These are phyloP conservation scores for Trichophyton simii DNA, from an alignment of 2,329 filamentous ascomycete species.

Conservation along the genomic window DNA sequence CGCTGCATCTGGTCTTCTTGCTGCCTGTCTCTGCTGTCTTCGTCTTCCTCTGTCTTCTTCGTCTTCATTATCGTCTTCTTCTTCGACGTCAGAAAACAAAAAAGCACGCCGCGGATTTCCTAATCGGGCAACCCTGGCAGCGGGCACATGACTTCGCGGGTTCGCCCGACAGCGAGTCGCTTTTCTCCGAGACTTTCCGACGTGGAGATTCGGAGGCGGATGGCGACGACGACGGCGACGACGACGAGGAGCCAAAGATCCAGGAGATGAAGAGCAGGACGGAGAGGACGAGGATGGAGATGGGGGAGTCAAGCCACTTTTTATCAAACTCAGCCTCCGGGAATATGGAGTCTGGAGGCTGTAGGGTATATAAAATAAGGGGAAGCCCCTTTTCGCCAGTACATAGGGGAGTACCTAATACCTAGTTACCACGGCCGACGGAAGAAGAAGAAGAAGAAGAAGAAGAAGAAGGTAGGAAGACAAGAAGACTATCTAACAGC, in stretches of 20 bases:
- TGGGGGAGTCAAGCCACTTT: not conserved
- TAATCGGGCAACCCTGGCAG: not conserved
- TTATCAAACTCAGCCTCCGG: not conserved
- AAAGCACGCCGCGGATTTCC: slow-evolving; percentile 4
- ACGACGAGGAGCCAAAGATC: not conserved
- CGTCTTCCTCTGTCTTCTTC: not conserved
- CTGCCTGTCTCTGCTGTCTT: not conserved
- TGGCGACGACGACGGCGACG: not conserved
- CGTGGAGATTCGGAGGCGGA: not conserved
- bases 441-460: not conserved
- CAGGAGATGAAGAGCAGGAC: not conserved
- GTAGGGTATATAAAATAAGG: not conserved
- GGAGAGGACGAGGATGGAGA: not conserved
- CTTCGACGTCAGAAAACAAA: not conserved
- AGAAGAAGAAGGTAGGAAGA: not conserved
- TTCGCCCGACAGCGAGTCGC: slow-evolving; percentile 6
- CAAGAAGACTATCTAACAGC: not conserved
- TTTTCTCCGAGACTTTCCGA: not conserved
- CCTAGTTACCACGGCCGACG: not conserved
- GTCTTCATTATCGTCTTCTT: not conserved
- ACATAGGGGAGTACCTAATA: too few species aligned
- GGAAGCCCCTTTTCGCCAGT: not conserved
- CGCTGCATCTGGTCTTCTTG: not conserved
- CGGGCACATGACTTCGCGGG: slow-evolving; percentile 10
- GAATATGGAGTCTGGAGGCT: not conserved